Percentiles rank a stretch among this genome's conserved stretches.
These are phyloP conservation scores for Discostella pseudostelligera DNA, from an alignment of 108 stramenopile species.

Conservation along the genomic window DNA sequence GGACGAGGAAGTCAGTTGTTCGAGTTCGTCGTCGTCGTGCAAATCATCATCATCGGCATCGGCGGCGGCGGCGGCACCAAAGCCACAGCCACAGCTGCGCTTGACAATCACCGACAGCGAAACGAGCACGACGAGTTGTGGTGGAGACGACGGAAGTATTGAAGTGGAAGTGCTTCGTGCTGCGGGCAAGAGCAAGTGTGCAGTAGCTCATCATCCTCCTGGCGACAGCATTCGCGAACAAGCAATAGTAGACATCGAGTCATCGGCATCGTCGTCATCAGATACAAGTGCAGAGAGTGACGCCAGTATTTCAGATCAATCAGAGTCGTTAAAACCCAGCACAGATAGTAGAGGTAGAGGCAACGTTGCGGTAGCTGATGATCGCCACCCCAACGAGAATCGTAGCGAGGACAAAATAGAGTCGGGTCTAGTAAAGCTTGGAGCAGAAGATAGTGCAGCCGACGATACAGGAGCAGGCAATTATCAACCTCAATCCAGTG, in stretches of 20 bases:
- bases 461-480: too few species aligned
- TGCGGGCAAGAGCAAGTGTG: neutral
- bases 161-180: neutral
- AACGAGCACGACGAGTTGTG: neutral
- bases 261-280: neutral
- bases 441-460: too few species aligned
- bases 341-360: too few species aligned
- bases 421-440: too few species aligned
- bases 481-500: neutral
- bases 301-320: neutral
- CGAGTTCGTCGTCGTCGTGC: too few species aligned
- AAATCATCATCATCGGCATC: neutral
- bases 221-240: neutral
- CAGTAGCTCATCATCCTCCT: too few species aligned
- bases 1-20: neutral
- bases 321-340: neutral
- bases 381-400: too few species aligned
- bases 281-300: neutral
- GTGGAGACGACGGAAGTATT: neutral
- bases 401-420: too few species aligned
- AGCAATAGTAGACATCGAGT: neutral
- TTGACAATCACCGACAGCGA: neutral
- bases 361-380: neutral
- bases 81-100: neutral
- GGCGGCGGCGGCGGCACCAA: too few species aligned